Conservation (phyloP, 1,284 basidiomycete genomes). For the Papiliotrema nemorosa region DNA sequence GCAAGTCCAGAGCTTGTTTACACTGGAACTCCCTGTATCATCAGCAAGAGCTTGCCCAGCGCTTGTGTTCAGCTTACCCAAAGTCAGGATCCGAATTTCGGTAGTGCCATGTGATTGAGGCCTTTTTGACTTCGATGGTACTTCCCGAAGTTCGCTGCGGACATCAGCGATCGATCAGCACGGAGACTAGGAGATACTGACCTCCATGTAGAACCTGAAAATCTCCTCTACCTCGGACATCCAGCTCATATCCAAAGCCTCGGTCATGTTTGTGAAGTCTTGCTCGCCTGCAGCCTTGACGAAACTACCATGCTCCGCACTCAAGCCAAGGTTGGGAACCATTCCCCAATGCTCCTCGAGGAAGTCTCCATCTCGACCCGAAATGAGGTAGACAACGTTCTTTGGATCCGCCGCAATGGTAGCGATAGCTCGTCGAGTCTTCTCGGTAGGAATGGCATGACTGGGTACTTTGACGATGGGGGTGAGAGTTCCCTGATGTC, state of each 20-base stretch:
- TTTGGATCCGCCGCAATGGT: conserved; percentile 70
- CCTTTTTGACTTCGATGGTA: conserved; percentile 95
- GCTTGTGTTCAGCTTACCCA: conserved; percentile 61
- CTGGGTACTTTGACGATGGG: conserved; percentile 94
- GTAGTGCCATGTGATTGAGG: conserved; percentile 97
- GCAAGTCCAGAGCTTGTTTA: conserved; percentile 90
- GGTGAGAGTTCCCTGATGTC: conserved; percentile 77
- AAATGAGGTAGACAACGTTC: conserved; percentile 96
- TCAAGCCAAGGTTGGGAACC: conserved; percentile 78
- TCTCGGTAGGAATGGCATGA: conserved; percentile 75
- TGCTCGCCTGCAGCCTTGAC: conserved; percentile 66
- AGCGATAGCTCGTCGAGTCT: conserved; percentile 71
- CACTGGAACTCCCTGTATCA: conserved; percentile 73
- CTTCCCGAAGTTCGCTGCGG: conserved; percentile 85
- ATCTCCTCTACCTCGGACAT: conserved; percentile 93
- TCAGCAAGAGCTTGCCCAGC: conserved; percentile 26
- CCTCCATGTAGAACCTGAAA: conserved; percentile 94
- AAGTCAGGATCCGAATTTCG: conserved; percentile 90
- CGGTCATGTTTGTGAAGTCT: conserved; percentile 85
- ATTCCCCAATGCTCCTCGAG: conserved; percentile 88
- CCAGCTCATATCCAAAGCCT: conserved; percentile 94
- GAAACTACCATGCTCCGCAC: conserved; percentile 95
- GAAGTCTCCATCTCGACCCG: conserved; percentile 91
- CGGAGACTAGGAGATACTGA: conserved; percentile 36
- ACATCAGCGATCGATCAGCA: conserved; percentile 4